Percentiles rank a stretch among this genome's conserved stretches.
phyloP scores from a whole-genome alignment of 1,284 basidiomycete species.

The Ceratobasidium theobromae region DNA sequence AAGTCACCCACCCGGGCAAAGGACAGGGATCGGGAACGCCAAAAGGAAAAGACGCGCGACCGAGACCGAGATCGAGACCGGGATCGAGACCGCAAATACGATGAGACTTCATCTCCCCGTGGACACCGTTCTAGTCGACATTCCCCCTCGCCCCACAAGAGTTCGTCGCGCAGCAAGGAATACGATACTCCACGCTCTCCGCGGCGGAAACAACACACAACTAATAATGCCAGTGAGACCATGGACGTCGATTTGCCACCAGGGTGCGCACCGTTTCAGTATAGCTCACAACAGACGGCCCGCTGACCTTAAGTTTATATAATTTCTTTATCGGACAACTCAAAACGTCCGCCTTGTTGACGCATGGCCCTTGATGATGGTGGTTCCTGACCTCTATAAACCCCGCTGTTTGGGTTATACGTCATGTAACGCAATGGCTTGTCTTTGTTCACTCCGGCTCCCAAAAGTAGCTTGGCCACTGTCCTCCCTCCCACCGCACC shows the following conservation, averaged over 20 bases:
- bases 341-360: neutral
- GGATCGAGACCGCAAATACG: neutral
- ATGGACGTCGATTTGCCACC: constrained; percentile 20
- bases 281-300: neutral
- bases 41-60: neutral
- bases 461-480: neutral
- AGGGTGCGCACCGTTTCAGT: neutral
- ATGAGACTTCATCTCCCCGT: neutral
- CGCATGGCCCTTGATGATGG: neutral
- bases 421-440: neutral
- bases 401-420: neutral
- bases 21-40: constrained; percentile 5
- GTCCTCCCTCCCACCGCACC: neutral
- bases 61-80: constrained; percentile 3
- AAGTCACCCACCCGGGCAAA: neutral
- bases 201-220: neutral
- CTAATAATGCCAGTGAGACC: neutral
- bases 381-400: neutral
- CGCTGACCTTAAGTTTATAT: too few relatives aligned
- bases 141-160: neutral
- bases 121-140: neutral
- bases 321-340: too few relatives aligned
- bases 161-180: neutral
- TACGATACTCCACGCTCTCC: neutral
- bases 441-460: neutral